A percentile compares a stretch with the other conserved stretches of the same genome.
Evolutionary conservation across 1,284 basidiomycete genomes (phyloP).

Genomic region (Heterobasidion occidentale): DNA sequence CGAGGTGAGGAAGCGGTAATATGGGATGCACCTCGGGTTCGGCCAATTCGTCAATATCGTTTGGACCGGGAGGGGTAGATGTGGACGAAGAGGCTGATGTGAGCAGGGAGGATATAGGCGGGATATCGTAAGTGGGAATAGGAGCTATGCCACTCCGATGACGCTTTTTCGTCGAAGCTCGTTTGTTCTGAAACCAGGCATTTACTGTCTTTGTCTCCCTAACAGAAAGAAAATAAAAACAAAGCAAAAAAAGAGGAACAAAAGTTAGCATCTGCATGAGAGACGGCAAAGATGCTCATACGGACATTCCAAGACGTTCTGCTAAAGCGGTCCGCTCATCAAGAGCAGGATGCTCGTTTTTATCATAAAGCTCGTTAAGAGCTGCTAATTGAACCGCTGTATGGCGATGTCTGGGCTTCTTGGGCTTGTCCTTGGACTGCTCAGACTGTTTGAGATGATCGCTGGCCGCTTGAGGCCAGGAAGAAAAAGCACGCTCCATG

Average conservation of each 20-base stretch:
- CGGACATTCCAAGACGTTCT: conserved; percentile 66
- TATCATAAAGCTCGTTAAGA: conserved; percentile 69
- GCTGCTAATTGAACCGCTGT: conserved; percentile 60
- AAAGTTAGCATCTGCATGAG: conserved; percentile 9
- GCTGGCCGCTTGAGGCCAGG: conserved; percentile 23
- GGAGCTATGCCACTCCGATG: conserved; percentile 17
- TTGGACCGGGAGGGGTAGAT: conserved; percentile 21
- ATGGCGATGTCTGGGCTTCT: conserved; percentile 74
- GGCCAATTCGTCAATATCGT: conserved; percentile 27
- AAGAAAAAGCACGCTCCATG: conserved; percentile 27
- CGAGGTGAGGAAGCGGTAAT: conserved; percentile 4
- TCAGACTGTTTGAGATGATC: conserved; percentile 15
- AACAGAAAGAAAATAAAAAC: conserved; percentile 1
- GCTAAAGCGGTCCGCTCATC: conserved; percentile 60
- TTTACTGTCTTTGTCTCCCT: conserved; percentile 80
- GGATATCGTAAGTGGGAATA: conserved; percentile 18
- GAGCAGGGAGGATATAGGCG: conserved; percentile 37
- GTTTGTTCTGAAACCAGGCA: conserved; percentile 80
- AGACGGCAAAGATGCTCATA: conserved; percentile 14
- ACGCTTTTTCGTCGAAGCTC: conserved; percentile 73
- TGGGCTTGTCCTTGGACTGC: conserved; percentile 34
- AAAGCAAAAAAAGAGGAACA: conserved; percentile 10
- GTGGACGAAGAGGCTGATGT: conserved; percentile 29
- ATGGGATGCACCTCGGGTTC: conserved; percentile 30
- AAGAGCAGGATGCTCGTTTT: conserved; percentile 66